Percentiles rank a stretch among this genome's conserved stretches.
These are phyloP conservation scores for Aspergillus niger DNA, from an alignment of 2,329 filamentous ascomycete genomes.

Conservation along the genomic window DNA sequence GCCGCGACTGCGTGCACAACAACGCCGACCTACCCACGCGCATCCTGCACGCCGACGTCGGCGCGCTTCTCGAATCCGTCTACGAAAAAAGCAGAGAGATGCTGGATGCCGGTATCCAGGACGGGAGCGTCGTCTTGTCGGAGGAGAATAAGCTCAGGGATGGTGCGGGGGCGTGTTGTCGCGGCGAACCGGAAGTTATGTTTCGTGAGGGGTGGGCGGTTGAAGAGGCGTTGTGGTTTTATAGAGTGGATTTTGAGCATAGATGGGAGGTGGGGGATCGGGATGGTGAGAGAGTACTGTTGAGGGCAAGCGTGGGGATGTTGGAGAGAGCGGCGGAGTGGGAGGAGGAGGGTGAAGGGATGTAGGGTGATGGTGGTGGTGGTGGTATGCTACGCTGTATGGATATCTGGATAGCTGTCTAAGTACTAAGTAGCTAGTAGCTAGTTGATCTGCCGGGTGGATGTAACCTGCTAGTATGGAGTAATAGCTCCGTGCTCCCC, in stretches of 20 bases:
- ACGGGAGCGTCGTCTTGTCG: conserved; percentile 14
- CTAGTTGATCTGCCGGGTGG: too few relatives aligned
- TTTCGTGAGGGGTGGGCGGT: conserved; percentile 18
- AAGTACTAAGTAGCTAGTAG: too few relatives aligned
- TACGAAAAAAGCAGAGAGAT: conserved; percentile 13
- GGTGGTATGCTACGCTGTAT: background rate
- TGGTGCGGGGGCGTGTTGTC: conserved; percentile 23
- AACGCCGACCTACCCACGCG: conserved; percentile 22
- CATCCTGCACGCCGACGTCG: conserved; percentile 18
- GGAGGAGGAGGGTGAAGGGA: background rate
- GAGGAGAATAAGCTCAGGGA: background rate
- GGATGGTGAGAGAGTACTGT: background rate
- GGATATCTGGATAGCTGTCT: too few relatives aligned
- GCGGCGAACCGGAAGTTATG: conserved; percentile 20
- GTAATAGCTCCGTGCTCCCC: too few relatives aligned
- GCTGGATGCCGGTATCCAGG: background rate
- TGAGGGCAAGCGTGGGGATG: too few relatives aligned
- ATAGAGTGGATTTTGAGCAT: conserved; percentile 17
- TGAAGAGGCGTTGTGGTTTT: conserved; percentile 20
- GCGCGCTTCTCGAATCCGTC: conserved; percentile 16
- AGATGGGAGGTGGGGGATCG: conserved; percentile 18
- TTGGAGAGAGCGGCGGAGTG: background rate
- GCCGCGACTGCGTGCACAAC: conserved; percentile 15
- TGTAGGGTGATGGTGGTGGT: background rate
- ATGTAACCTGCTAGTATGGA: too few relatives aligned